phyloP scores from a whole-genome alignment of 2,329 filamentous ascomycete species.

The Talaromyces sp. region DNA sequence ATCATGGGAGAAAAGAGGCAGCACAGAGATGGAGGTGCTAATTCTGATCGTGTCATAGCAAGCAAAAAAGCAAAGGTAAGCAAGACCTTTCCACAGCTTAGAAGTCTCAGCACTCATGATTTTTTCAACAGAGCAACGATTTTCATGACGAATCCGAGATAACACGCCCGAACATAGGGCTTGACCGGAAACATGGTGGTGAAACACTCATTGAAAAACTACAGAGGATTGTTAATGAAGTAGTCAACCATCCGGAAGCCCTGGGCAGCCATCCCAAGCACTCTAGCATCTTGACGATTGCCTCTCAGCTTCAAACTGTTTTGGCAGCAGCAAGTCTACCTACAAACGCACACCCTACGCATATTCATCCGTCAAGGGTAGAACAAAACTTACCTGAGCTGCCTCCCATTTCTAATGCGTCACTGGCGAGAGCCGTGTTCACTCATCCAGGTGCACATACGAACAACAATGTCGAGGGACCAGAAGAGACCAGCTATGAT shows the following conservation, averaged over 20 bases:
- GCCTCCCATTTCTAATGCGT: conserved; percentile 54
- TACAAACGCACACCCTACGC: conserved; percentile 2
- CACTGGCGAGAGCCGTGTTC: conserved; percentile 59
- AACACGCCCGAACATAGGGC: background rate
- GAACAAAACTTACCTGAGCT: conserved; percentile 30
- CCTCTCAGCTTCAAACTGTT: conserved; percentile 3
- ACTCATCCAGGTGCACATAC: conserved; percentile 54
- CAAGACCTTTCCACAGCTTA: background rate
- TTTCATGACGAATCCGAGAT: background rate
- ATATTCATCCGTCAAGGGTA: conserved; percentile 1
- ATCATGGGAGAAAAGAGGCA: conserved; percentile 24
- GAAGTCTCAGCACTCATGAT: background rate
- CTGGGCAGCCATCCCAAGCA: conserved; percentile 1
- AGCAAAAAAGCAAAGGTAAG: conserved; percentile 17
- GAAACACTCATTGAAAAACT: conserved; percentile 5
- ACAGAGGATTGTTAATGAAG: conserved; percentile 2
- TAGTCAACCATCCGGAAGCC: conserved; percentile 3
- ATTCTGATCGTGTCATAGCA: background rate
- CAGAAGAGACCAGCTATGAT: conserved; percentile 60
- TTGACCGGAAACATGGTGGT: background rate
- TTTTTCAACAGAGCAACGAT: background rate
- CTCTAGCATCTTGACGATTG: conserved; percentile 6
- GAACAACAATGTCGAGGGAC: conserved; percentile 16
- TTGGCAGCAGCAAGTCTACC: conserved; percentile 2
- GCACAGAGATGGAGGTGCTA: conserved; percentile 7